These are phyloP conservation scores for Botrytis galanthina DNA, from an alignment of 2,329 filamentous ascomycete species.

Conservation along the genomic window DNA sequence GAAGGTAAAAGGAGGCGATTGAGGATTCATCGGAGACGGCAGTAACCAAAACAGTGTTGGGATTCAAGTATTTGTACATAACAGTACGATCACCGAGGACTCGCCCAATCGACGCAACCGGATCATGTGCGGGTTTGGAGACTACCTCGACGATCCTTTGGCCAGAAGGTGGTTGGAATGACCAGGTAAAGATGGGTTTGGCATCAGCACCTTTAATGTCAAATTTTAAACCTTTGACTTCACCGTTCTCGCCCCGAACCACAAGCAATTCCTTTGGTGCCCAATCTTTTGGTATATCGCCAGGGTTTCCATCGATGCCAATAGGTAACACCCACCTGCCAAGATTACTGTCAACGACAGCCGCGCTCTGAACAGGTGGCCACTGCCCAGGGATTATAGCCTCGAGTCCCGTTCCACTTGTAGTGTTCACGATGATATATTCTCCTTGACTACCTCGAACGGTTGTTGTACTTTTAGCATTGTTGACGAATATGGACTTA, in stretches of 20 bases:
- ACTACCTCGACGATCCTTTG: conserved; percentile 69
- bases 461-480: conserved; percentile 47
- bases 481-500: conserved; percentile 63
- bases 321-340: conserved; percentile 56
- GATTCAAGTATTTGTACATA: conserved; percentile 94
- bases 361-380: conserved; percentile 47
- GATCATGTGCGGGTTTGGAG: conserved; percentile 71
- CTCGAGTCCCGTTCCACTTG: conserved; percentile 51
- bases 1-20: conserved; percentile 69
- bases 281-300: conserved; percentile 46
- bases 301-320: conserved; percentile 49
- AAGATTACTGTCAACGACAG: conserved; percentile 51
- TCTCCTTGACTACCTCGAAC: conserved; percentile 52
- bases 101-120: conserved; percentile 90
- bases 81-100: conserved; percentile 91
- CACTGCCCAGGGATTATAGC: conserved; percentile 43
- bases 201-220: conserved; percentile 44
- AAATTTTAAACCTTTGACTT: conserved; percentile 56
- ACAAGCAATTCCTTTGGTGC: conserved; percentile 55
- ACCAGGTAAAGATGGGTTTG: conserved; percentile 61
- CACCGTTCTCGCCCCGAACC: conserved; percentile 48
- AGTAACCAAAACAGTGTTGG: conserved; percentile 77
- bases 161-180: conserved; percentile 63
- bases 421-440: conserved; percentile 54
- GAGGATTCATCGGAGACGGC: conserved; percentile 58